Base-by-base conservation (phyloP, 371 early-diverging fungal species). In the Mycotypha africana region DNA sequence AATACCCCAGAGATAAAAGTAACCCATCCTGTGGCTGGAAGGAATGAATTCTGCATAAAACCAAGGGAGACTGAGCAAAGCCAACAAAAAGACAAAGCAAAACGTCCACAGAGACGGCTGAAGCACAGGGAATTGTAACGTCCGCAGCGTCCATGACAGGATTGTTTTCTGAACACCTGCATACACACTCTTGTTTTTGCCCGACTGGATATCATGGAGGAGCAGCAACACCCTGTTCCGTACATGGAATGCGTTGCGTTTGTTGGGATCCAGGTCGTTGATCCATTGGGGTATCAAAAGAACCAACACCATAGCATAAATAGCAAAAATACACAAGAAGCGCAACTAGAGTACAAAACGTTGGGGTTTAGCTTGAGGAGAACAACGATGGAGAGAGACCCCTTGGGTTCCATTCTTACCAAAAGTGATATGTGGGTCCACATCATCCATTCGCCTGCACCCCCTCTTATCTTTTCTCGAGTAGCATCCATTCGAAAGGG, bases 361-460 rank as follows among this genome's bases (percentile, higher is more conserved):
- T n/a, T n/a, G n/a, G n/a, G n/a, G n/a, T n/a, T n/a, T n/a, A n/a
- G n/a, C n/a, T n/a, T n/a, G 22, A 35, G 25, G 21, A 12, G 11
- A 22, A 10, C n/a, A n/a, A n/a, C n/a, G n/a, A n/a, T n/a, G n/a
- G n/a, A n/a, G n/a, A n/a, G n/a, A n/a, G n/a, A n/a, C n/a, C n/a
- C n/a, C n/a, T n/a, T n/a, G n/a, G n/a, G n/a, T 4, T 21, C 2
- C 1, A 10, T 16, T 39, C 61, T 63, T 67, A 80, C 78, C 41
- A 74, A 36, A 11, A 53, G 21, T 2, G 76, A 63, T 50, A 85
- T 70, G 23, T 71, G 63, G 14, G 78, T 58, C 48, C 68, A 62
- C 48, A 90, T 86, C 31, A 93, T 74, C 70, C 79, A 86, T 53
- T 86, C 91, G 30, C 89, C 90, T n/a, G 75, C 49, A 11, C 86